phyloP scores from a whole-genome alignment of 2,329 filamentous ascomycete genomes.

The Colletotrichum falcatum region DNA sequence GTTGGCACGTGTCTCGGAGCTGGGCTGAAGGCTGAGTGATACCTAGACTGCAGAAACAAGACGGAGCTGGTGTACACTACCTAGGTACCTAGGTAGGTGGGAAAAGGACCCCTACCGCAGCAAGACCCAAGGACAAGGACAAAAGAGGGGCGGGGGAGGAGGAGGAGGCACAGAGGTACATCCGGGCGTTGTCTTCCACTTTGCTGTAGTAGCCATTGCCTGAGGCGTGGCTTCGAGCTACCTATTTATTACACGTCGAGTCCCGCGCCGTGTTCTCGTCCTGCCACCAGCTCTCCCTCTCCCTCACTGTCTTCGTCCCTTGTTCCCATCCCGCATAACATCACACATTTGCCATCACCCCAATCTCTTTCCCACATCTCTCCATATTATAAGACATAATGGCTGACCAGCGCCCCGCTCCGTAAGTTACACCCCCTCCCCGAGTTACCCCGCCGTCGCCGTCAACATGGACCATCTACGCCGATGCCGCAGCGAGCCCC shows the following conservation, averaged over 20 bases:
- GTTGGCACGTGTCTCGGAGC: neutral
- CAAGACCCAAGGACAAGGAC: neutral
- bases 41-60: neutral
- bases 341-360: neutral
- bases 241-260: constrained; percentile 36
- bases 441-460: constrained; percentile 7
- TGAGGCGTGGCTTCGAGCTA: constrained; percentile 26
- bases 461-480: neutral
- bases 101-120: neutral
- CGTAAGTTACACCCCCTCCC: constrained; percentile 37
- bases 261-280: constrained; percentile 2
- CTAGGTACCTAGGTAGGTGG: too few relatives aligned
- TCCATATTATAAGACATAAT: constrained; percentile 35
- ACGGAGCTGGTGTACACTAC: constrained; percentile 5
- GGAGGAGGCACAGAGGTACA: constrained; percentile 4
- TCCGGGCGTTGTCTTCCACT: neutral
- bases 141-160: neutral
- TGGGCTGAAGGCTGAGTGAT: neutral
- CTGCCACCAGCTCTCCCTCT: neutral
- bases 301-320: neutral
- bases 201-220: neutral
- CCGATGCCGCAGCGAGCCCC: neutral
- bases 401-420: constrained; percentile 42
- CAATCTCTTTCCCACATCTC: neutral
- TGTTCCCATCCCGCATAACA: neutral